Evolutionary conservation across 106 monocot genomes (phyloP).

Genomic region (Triglochin maritima): DNA sequence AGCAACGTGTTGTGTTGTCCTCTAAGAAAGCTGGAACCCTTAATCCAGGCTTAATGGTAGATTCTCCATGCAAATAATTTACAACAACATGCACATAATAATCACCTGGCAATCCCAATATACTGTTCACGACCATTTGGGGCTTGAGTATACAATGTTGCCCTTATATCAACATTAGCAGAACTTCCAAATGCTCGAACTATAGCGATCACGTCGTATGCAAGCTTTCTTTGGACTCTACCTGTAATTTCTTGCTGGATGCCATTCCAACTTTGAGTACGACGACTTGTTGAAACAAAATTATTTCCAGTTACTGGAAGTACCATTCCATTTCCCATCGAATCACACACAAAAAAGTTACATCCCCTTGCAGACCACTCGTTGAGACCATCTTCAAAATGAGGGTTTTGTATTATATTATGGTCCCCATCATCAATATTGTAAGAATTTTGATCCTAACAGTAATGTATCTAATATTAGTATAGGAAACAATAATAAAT

Average conservation of each 20-base stretch:
- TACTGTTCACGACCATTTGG: constrained; percentile 71
- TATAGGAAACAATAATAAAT: no score
- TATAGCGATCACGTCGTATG: constrained; percentile 55
- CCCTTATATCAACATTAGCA: constrained; percentile 34
- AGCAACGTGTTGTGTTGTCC: no score
- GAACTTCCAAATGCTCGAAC: constrained; percentile 48
- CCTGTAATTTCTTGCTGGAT: constrained; percentile 83
- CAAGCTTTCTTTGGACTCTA: constrained; percentile 58
- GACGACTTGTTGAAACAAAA: constrained; percentile 45
- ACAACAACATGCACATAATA: neutral
- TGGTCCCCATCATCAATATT: constrained; percentile 15
- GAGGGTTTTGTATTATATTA: constrained; percentile 45
- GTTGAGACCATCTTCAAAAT: constrained; percentile 50
- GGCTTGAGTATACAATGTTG: constrained; percentile 53
- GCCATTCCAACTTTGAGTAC: constrained; percentile 67
- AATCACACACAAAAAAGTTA: constrained; percentile 36
- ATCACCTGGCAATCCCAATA: constrained; percentile 55
- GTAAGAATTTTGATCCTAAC: constrained; percentile 37
- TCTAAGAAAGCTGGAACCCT: no score
- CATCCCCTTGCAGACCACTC: constrained; percentile 80
- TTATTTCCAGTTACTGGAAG: constrained; percentile 31
- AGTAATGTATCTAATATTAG: constrained; percentile 10
- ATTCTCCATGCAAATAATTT: no score
- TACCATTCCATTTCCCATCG: constrained; percentile 33
- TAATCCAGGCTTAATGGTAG: no score